Evolutionary conservation across 805 yeast species (phyloP), one percentile per base, ranked within the genome.

Genomic region (Saturnispora saitoi): DNA sequence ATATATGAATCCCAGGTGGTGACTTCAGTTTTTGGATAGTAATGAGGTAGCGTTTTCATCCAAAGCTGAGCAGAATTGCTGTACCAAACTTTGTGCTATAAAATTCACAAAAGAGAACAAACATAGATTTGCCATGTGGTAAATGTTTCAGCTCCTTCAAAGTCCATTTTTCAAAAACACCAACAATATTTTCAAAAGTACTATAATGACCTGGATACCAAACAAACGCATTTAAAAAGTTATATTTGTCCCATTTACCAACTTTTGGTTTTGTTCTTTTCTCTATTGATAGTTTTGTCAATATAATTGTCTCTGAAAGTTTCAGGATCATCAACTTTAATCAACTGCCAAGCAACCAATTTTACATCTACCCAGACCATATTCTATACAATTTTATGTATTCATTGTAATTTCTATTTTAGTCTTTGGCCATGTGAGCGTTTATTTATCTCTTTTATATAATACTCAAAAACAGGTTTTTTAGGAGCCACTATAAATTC

Each of bases 91-190:
- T 68, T 62, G 70, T 73, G 59, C 49, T 61, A 58, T 41, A 53
- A 32, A 49, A 53, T 50, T 62, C 60, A 60, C 43, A 59, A 41
- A 15, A 48, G 30, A 40, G 53, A 42, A 17, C 56, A 54, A 19
- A 53, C 50, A 42, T 59, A 59, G n/a, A 61, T 32, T 42, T 61
- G 63, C 79, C 79, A 76, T 5, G 70, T 59, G 19, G 65, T 62
- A 51, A 75, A 66, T 0, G 77, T 67, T 17, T 76, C 77, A 64
- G 42, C 2, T 58, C 56, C n/a, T 70, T 59, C 4, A 68, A 64
- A 47, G 71, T 72, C 53, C 71, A 62, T 52, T 66, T 73, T 14
- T 74, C 73, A 19, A 70, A 70, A 47, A 62, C 60, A 42, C 68
- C 54, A 26, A 56, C 52, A 22, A 51, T 52, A 17, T 56, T 52